Evolutionary conservation across 352 stramenopile genomes (phyloP).

Genomic region (Lagenidium sp.): DNA sequence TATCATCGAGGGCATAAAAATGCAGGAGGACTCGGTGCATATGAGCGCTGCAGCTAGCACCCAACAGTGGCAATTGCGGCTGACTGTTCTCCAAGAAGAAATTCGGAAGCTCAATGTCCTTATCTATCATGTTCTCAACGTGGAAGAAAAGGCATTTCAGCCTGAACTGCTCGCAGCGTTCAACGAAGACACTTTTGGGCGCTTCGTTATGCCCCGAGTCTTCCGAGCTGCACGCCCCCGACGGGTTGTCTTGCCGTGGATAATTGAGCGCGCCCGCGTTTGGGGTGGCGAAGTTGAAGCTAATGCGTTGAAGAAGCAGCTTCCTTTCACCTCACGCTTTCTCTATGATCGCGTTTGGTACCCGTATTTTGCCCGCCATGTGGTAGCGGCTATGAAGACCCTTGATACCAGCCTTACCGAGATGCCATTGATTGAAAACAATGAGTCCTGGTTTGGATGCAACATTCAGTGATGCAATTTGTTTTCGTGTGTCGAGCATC

Average conservation of each 20-base stretch:
- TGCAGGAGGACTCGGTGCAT: conserved; percentile 43
- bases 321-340: conserved; percentile 67
- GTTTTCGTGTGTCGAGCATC: too few relatives aligned
- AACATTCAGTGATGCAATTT: conserved; percentile 41
- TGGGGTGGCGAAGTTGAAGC: conserved; percentile 56
- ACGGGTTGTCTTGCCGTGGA: conserved; percentile 69
- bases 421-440: conserved; percentile 14
- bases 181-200: conserved; percentile 57
- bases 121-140: conserved; percentile 48
- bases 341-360: conserved; percentile 76
- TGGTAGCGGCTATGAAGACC: conserved; percentile 65
- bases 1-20: conserved; percentile 44
- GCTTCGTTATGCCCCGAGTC: conserved; percentile 68
- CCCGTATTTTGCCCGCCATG: conserved; percentile 56
- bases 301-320: conserved; percentile 56
- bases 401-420: conserved; percentile 33
- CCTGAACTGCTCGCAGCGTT: conserved; percentile 55
- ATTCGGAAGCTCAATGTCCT: conserved; percentile 68
- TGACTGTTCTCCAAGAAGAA: conserved; percentile 48
- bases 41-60: conserved; percentile 35
- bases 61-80: conserved; percentile 28
- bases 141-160: conserved; percentile 58
- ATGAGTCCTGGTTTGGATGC: conserved; percentile 60
- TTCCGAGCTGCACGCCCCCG: conserved; percentile 57
- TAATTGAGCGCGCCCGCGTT: conserved; percentile 63